Evolutionary conservation across 768 basidiomycete genomes (phyloP).

Genomic region (Tulasnella calospora): DNA sequence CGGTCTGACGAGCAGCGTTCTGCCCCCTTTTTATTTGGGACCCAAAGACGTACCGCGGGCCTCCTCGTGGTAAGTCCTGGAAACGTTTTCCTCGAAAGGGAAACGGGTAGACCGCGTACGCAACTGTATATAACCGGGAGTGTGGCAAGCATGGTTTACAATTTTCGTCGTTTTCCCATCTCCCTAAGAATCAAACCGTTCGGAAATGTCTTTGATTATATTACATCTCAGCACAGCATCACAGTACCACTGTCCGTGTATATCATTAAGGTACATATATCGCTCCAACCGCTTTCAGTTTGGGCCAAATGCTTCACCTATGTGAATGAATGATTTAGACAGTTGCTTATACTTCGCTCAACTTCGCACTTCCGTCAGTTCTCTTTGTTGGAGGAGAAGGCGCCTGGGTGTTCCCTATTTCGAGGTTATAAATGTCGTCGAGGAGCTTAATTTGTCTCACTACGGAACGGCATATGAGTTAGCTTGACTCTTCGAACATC

Average conservation of each 20-base stretch:
- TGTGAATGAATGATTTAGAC: not conserved
- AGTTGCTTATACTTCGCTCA: not conserved
- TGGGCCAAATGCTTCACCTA: not conserved
- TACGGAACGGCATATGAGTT: not conserved
- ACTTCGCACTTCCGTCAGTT: not conserved
- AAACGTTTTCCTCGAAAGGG: no score
- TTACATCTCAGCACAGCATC: not conserved
- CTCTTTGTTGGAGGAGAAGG: not conserved
- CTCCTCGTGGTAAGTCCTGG: no score
- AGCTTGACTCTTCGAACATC: not conserved
- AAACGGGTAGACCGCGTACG: no score
- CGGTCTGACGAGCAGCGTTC: no score
- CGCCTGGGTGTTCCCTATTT: not conserved
- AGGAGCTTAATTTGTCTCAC: slow-evolving; percentile 26
- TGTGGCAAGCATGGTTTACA: no score
- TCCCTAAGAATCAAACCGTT: not conserved
- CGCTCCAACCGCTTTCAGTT: not conserved
- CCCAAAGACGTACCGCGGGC: no score
- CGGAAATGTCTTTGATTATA: not conserved
- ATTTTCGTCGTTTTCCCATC: no score
- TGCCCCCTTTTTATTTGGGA: no score
- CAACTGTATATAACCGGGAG: no score
- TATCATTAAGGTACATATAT: not conserved
- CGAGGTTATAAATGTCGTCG: slow-evolving; percentile 17
- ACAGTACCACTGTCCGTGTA: not conserved